Base-by-base conservation (phyloP, 257 asterid species). In the Thymus quinquecostatus region DNA sequence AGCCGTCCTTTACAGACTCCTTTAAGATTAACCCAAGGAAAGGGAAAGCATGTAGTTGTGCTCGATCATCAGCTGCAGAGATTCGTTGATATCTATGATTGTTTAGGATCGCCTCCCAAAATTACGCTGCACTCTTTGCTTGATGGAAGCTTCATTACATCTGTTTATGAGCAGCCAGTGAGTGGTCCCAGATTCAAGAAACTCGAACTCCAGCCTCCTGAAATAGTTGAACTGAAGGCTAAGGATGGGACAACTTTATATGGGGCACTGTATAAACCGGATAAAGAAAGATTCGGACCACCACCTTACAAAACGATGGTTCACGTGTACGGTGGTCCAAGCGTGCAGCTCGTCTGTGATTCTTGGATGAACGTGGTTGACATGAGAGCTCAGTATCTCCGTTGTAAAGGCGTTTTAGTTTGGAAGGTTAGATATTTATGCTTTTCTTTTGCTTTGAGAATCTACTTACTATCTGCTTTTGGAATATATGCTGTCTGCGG, bases 281-380 rank as follows among this genome's bases (percentile, higher is more conserved):
- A 93, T 68, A 81, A 81, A 2, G 75, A 83, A 61, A 89, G 66
- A 78, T 93, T 86, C 69, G 98, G 98, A 67, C 95, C 92, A 36
- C 98, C 98, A 5, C 98, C 98, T 3, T 93, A 93, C 70, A 87
- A 87, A 78, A 83, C 98, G 9, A 93, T 93, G 97, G 73, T 93
- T 72, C 95, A 91, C 62, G 98, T 93, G 59, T 91, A 93, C 66
- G 97, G 98, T 82, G 98, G 98, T 68, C 98, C 98, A 53, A 54
- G 97, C 51, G 81, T 93, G 51, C 98, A 91, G 70, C 90, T 89
- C 28, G 90, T 93, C 64, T 76, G 80, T 48, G 85, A 93, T 87
- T 93, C 97, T 65, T 93, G 96, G 97, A 73, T 81, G 21, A 87
- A 89, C 84, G 84, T 96, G 8, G 98, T 91, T 13, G 97, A 93